Evolutionary conservation across 2,329 filamentous ascomycete species (phyloP).

Genomic region (Leptographium flavum): DNA sequence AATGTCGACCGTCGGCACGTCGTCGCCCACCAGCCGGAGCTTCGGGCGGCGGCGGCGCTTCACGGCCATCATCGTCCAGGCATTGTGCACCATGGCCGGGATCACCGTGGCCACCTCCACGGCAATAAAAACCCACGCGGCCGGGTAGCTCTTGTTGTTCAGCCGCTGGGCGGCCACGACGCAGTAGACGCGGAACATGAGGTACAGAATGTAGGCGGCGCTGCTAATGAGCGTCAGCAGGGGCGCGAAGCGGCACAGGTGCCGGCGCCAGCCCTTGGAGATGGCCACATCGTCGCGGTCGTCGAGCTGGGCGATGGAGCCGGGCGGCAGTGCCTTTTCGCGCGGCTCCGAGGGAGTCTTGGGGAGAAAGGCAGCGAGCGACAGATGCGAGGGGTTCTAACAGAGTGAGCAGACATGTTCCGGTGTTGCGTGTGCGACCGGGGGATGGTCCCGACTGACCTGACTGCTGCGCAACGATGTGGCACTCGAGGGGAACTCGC

Average conservation of each 20-base stretch:
- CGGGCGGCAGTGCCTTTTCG: conserved; percentile 19
- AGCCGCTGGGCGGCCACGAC: conserved; percentile 33
- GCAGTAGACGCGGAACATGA: conserved; percentile 37
- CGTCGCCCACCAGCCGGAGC: conserved; percentile 32
- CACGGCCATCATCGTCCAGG: conserved; percentile 12
- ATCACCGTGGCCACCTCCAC: conserved; percentile 12
- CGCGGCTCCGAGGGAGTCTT: conserved; percentile 12
- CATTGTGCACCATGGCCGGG: conserved; percentile 11
- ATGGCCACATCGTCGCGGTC: conserved; percentile 29
- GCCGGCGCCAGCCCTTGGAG: conserved; percentile 25
- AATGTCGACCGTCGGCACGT: conserved; percentile 40
- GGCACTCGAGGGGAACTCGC: conserved; percentile 7
- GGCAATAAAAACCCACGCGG: conserved; percentile 15
- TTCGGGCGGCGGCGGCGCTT: conserved; percentile 30
- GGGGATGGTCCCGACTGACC: background rate
- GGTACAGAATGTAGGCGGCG: conserved; percentile 25
- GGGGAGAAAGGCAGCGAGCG: conserved; percentile 25
- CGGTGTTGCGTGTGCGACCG: no score
- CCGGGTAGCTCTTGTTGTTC: conserved; percentile 24
- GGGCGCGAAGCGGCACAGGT: conserved; percentile 22
- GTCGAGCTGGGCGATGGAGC: conserved; percentile 24
- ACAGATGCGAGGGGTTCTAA: conserved; percentile 28
- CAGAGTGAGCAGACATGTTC: no score
- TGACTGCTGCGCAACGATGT: conserved; percentile 9
- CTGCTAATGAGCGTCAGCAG: conserved; percentile 26